These are phyloP conservation scores for Coix lacrymajobi DNA, from an alignment of 176 grass and related monocot species.

Conservation along the genomic window DNA sequence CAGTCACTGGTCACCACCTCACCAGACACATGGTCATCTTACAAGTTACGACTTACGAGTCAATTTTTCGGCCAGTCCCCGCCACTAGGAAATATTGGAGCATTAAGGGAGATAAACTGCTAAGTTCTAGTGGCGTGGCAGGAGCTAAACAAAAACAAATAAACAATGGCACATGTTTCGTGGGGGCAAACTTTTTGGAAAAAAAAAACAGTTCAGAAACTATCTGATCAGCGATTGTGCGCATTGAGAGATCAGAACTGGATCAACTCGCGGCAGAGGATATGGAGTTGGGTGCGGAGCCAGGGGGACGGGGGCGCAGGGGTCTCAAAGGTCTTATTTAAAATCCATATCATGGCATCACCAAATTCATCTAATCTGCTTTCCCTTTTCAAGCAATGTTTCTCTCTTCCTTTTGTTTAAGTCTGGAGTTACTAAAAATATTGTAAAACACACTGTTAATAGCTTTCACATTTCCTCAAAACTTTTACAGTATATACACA, in stretches of 20 bases:
- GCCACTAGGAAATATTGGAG: fast-evolving
- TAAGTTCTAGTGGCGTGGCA: neutral
- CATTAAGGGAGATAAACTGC: neutral
- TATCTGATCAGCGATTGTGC: neutral
- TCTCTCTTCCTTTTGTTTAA: neutral
- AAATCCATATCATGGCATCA: neutral
- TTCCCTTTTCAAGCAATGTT: neutral
- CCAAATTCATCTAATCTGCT: neutral
- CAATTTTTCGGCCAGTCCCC: neutral
- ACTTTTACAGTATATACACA: neutral
- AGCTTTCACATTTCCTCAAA: neutral
- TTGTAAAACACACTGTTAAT: neutral
- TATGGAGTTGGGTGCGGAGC: neutral
- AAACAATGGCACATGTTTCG: neutral
- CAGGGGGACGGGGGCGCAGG: no score
- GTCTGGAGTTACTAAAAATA: neutral
- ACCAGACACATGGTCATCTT: neutral
- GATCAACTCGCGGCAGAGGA: neutral
- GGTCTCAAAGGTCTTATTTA: neutral
- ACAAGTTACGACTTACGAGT: no score
- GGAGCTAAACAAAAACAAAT: neutral
- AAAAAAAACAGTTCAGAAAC: neutral
- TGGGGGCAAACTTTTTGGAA: neutral
- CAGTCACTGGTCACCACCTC: neutral
- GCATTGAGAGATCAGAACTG: neutral